Evolutionary conservation across 2,329 filamentous ascomycete genomes (phyloP), one percentile per base, ranked within the genome.

Genomic region (Ceratocystis ficicola): DNA sequence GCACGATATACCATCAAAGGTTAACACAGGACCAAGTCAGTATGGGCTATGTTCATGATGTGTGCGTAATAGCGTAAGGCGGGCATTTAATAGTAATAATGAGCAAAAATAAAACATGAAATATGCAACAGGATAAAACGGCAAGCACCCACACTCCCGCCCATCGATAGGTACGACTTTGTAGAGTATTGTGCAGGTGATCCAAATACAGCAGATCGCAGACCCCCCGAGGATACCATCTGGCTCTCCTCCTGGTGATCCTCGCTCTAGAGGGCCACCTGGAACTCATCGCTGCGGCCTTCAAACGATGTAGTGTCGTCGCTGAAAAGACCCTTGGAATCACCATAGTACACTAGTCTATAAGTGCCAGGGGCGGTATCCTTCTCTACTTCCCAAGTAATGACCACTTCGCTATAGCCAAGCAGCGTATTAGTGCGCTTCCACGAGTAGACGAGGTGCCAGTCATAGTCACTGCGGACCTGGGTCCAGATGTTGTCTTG

Each of bases 361-460:
- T 96, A 97, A 61, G 81, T 83, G 0, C 92, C 92, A 0, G 74
- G 75, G 67, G 79, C 77, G 22, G 80, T 80, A 69, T 80, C 71
- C 17, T 74, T 72, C 10, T 69, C 70, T 44, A 74, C 75, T 74
- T 91, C 86, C 92, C 92, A 96, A 61, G 80, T 80, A 60, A 96
- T 79, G 0, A 78, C 83, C 0, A 90, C 91, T 72, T 89, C 82
- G 72, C 89, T 95, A 44, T 86, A 87, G 0, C 86, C 91, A 28
- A 89, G 75, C 2, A 91, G 69, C 5, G 80, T 80, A 72, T 85
- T 89, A 1, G 83, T 87, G 64, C 90, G 80, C 73, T 83, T 82
- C 92, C 92, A 96, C 62, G 83, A 81, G 72, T 87, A 96, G 17
- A 91, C 80, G 25, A 96, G 75, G 70, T 84, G 82, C 92, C 92